Conservation (phyloP, 2,329 filamentous ascomycete species). For the Sclerotinia borealis region DNA sequence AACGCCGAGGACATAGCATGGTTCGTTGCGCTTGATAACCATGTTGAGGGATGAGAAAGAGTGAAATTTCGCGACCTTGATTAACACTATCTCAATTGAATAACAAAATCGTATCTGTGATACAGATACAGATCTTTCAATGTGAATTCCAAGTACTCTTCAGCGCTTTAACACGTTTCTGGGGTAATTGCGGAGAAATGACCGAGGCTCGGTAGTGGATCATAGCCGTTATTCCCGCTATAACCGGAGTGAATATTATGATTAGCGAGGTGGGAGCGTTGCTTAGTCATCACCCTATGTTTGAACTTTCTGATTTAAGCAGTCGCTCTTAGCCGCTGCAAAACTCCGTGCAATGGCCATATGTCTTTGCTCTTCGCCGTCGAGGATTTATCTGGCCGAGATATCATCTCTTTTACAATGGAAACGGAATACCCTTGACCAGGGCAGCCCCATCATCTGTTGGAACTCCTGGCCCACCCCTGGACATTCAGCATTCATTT, state of each 20-base stretch:
- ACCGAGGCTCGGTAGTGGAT: neutral
- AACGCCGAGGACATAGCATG: constrained; percentile 86
- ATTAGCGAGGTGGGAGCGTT: neutral
- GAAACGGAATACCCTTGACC: too few species aligned
- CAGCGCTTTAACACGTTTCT: neutral
- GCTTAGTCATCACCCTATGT: neutral
- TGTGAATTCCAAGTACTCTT: neutral
- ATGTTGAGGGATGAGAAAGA: constrained; percentile 11
- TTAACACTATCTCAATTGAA: neutral
- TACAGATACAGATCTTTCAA: neutral
- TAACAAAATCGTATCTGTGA: neutral
- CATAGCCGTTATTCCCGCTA: neutral
- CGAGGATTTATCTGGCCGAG: too few species aligned
- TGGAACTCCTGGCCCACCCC: too few species aligned
- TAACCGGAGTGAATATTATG: neutral
- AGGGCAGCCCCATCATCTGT: too few species aligned
- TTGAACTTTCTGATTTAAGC: neutral
- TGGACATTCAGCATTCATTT: too few species aligned
- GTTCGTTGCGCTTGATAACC: constrained; percentile 30
- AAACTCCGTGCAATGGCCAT: too few species aligned
- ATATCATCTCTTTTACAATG: too few species aligned
- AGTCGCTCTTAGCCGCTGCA: too few species aligned
- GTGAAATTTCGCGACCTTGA: neutral
- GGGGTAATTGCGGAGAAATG: constrained; percentile 2
- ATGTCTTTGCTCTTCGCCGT: too few species aligned